Evolutionary conservation across 1,284 basidiomycete species (phyloP).

Genomic region (Melampsora occidentalis): DNA sequence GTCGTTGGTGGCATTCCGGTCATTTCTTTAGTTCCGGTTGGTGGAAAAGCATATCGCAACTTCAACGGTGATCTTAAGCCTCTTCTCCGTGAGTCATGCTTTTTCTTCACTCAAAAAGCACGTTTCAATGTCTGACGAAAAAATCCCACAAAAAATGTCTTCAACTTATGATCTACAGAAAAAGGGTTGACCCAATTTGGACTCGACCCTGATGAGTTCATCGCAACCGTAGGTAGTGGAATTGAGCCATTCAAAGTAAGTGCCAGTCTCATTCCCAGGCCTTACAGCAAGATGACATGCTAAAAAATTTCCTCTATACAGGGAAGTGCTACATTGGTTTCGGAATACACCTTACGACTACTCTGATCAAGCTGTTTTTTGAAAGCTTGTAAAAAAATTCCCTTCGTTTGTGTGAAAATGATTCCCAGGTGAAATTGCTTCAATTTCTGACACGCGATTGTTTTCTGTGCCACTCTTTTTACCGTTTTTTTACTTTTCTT

Average conservation of each 20-base stretch:
- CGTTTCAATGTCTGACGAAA: too few relatives aligned
- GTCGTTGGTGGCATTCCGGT: not conserved
- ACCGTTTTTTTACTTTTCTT: too few relatives aligned
- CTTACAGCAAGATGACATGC: too few relatives aligned
- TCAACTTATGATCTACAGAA: not conserved
- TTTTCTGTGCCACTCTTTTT: too few relatives aligned
- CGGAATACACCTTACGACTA: not conserved
- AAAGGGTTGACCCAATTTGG: conserved; percentile 3
- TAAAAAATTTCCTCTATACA: not conserved
- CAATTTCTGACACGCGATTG: too few relatives aligned
- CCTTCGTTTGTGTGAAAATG: too few relatives aligned
- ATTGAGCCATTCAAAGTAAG: conserved; percentile 4
- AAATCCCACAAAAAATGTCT: too few relatives aligned
- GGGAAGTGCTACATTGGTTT: not conserved
- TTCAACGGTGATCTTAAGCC: not conserved
- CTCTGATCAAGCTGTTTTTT: too few relatives aligned
- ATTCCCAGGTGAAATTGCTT: too few relatives aligned
- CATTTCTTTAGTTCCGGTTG: conserved; percentile 1
- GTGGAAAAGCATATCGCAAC: not conserved
- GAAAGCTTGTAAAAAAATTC: too few relatives aligned
- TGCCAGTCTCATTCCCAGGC: not conserved
- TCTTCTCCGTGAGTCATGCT: not conserved
- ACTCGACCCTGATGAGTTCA: not conserved
- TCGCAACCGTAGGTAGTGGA: not conserved
- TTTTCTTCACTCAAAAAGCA: too few relatives aligned